Evolutionary conservation across 331 rosid species (phyloP), one percentile per base, ranked within the genome.

Genomic region (Arachis monticola): DNA sequence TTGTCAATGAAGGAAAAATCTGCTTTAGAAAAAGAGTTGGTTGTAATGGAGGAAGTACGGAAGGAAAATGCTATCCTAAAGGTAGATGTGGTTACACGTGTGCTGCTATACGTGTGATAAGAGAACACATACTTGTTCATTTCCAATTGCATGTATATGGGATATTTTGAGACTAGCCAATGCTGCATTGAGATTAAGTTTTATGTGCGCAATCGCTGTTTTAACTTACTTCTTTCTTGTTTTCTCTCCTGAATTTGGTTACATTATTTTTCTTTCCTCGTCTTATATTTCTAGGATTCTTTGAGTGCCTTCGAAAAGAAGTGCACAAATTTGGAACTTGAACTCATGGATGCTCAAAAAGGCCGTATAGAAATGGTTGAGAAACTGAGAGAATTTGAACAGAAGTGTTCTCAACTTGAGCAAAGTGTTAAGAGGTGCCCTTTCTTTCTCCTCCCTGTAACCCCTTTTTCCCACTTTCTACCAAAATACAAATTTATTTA

Each of bases 1-100:
- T 81, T 90, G 79, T 88, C 92, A 5, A 47, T 73, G n/a, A 95
- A 92, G 83, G 99, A 87, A 82, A 95, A 87, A 85, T 84, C 79
- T 38, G 88, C 91, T 69, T 78, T 95, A 72, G 89, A 87, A 84
- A 86, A 96, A 82, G 99, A 92, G 79, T 90, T 87, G 67, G 61
- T 70, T 72, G 80, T 82, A 44, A 83, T 87, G 85, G 89, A 89
- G 60, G 93, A 86, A 77, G 69, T 92, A 74, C 89, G 87, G 70
- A 92, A 81, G 85, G 96, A 92, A 86, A 95, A 92, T 84, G 82
- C 89, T 57, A 35, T 35, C 10, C 82, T 95, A 52, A 92, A 88
- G 89, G 99, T 70, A 31, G n/a, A 60, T 4, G 22, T 69, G 57
- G 13, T 5, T 38, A 38, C 48, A 11, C 50, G 59, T 48, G 45